A percentile compares a stretch with the other conserved stretches of the same genome.
These are phyloP conservation scores for Dacryopinax primogenitus DNA, from an alignment of 768 basidiomycete species.

Conservation along the genomic window DNA sequence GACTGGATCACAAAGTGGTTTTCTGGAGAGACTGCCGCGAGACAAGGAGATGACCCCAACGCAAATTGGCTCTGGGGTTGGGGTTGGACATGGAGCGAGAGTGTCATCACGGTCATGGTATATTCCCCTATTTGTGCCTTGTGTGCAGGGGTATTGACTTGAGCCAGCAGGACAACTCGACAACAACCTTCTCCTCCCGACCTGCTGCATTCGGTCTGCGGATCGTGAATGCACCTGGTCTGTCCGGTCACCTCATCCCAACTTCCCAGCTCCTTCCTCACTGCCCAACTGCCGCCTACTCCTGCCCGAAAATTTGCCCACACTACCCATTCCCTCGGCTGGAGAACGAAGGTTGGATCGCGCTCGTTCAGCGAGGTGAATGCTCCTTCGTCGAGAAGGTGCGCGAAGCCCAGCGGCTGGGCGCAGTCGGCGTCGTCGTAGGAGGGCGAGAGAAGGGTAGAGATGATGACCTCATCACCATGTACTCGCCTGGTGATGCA, in stretches of 20 bases:
- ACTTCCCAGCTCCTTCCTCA: slow-evolving; percentile 31
- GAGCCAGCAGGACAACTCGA: slow-evolving; percentile 22
- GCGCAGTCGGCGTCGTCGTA: slow-evolving; percentile 82
- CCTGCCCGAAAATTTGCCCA: slow-evolving; percentile 58
- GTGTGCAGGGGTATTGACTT: background rate
- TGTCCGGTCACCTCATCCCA: slow-evolving; percentile 61
- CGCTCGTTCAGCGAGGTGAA: slow-evolving; percentile 73
- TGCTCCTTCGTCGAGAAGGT: slow-evolving; percentile 89
- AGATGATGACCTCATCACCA: slow-evolving; percentile 61
- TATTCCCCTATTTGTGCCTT: background rate
- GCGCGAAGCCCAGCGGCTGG: slow-evolving; percentile 47
- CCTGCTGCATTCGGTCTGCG: slow-evolving; percentile 59
- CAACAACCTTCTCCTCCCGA: slow-evolving; percentile 56
- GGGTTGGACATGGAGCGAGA: slow-evolving; percentile 9
- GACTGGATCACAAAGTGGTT: background rate
- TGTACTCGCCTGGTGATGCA: slow-evolving; percentile 87
- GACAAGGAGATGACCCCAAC: background rate
- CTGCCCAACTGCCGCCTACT: slow-evolving; percentile 33
- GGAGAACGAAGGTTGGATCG: slow-evolving; percentile 68
- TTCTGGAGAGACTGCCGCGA: background rate
- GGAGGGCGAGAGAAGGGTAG: slow-evolving; percentile 60
- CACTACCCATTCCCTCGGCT: slow-evolving; percentile 36
- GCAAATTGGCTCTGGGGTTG: background rate
- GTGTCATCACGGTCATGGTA: slow-evolving; percentile 1
- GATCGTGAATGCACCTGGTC: slow-evolving; percentile 35